Base-by-base conservation (phyloP, 768 basidiomycete species). In the Mrakia gelida region DNA sequence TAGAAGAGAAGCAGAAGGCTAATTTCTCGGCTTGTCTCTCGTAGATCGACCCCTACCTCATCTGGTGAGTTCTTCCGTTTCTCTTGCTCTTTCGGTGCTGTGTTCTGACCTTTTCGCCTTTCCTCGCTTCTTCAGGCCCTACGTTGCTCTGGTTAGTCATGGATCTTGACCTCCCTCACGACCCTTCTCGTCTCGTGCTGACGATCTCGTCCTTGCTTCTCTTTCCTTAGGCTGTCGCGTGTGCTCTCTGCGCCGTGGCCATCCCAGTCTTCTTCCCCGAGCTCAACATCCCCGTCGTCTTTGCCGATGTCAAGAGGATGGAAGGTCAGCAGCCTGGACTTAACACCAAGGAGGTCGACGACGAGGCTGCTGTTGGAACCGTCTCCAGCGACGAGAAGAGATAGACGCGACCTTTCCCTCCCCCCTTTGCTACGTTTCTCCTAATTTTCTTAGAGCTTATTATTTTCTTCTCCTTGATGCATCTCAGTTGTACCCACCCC, bases 21-120 rank as follows among this genome's bases (percentile, higher is more conserved):
- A 7, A 45, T 7, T 16, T 10, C 15, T 45, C 11, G 7, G 45
- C 7, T 2, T 45, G 9, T 45, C 45, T 45, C 45, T 45, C 45
- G 45, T 16, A 45, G 45, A 45, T 28, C 21, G 84, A 85, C 79
- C 84, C 84, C 23, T 82, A 84, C 80, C 82, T 85, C 71, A 83
- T 83, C 78, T 45, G 82, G 82, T 23, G 54, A 21, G 26, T 26
- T 56, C 54, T 0, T 5, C 26, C 23, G 0, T 56, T n/a, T 23
- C 54, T n/a, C 10, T 56, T 8, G 21, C 54, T n/a, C 54, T n/a
- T 16, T n/a, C 54, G 26, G 13, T 23, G 6, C 21, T 56, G 2
- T 56, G 11, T 2, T 16, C 54, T 56, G 21, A n/a, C 26, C 18
- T 56, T 26, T 16, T n/a, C n/a, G 15, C 6, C 54, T 21, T 56